Evolutionary conservation across 805 yeast genomes (phyloP).

Genomic region (Metschnikowia baotianmanensis): DNA sequence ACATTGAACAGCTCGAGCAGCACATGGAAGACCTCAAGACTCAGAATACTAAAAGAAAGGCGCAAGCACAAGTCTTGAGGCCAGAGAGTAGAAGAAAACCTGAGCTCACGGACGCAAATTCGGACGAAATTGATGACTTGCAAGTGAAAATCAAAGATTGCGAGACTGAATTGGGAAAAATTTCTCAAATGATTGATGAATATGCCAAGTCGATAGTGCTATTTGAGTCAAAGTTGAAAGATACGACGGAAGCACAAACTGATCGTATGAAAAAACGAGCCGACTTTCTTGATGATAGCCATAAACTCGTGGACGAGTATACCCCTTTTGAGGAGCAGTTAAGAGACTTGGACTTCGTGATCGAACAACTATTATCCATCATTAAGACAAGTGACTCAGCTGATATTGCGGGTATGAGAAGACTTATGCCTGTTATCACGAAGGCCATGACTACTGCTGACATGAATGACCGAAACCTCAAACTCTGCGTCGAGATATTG

Average conservation of each 20-base stretch:
- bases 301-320: constrained; percentile 23
- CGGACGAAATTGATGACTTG: constrained; percentile 5
- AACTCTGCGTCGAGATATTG: constrained; percentile 61
- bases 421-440: constrained; percentile 51
- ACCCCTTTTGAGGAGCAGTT: constrained; percentile 42
- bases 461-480: constrained; percentile 52
- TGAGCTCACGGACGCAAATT: constrained; percentile 2
- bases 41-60: constrained; percentile 11
- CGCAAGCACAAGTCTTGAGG: constrained; percentile 10
- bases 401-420: constrained; percentile 87
- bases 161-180: constrained; percentile 9
- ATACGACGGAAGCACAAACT: constrained; percentile 10
- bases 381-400: constrained; percentile 77
- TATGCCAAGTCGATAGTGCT: constrained; percentile 6
- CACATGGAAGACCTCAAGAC: constrained; percentile 6
- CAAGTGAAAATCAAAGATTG: constrained; percentile 13
- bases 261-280: constrained; percentile 16
- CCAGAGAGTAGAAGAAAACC: constrained; percentile 8
- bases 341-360: constrained; percentile 65
- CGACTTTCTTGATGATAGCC: constrained; percentile 7
- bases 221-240: constrained; percentile 10
- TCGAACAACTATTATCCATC: constrained; percentile 67
- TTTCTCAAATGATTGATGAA: constrained; percentile 6
- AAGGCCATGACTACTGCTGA: constrained; percentile 57
- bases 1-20: constrained; percentile 7